A percentile compares a stretch with the other conserved stretches of the same genome.
Conservation (phyloP, 1,139 yeast genomes). For the Geotrichum phurueaensis region DNA sequence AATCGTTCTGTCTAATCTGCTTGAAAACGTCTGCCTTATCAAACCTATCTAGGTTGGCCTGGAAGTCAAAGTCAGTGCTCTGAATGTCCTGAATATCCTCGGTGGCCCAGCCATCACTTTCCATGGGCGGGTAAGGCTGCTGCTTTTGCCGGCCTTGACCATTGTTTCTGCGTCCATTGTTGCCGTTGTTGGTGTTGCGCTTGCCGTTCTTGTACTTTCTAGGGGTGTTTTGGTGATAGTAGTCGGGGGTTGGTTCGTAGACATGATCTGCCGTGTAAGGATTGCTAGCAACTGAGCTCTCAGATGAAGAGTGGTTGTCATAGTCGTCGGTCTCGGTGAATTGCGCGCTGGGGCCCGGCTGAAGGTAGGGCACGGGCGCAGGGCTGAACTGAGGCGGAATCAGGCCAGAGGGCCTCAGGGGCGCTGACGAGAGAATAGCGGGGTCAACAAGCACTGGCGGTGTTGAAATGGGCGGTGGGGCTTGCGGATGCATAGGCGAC, state of each 20-base stretch:
- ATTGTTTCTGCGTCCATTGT: background rate
- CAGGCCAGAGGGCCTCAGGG: conserved; percentile 18
- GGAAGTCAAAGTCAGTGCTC: conserved; percentile 71
- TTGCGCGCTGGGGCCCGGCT: background rate
- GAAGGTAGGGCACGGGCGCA: background rate
- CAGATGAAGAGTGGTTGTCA: conserved; percentile 20
- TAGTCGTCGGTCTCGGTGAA: conserved; percentile 6
- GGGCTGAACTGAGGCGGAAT: conserved; percentile 9
- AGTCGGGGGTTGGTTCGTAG: conserved; percentile 4
- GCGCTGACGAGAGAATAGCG: conserved; percentile 28
- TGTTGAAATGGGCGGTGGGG: conserved; percentile 1
- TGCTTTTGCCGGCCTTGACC: conserved; percentile 11
- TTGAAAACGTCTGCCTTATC: conserved; percentile 78
- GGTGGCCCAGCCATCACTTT: conserved; percentile 47
- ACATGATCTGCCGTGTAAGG: conserved; percentile 24
- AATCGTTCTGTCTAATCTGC: conserved; percentile 62
- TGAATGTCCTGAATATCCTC: conserved; percentile 45
- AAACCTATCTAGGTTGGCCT: conserved; percentile 72
- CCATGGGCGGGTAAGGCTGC: conserved; percentile 17
- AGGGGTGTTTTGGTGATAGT: background rate
- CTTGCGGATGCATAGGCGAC: background rate
- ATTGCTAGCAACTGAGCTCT: conserved; percentile 21
- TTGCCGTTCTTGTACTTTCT: conserved; percentile 1
- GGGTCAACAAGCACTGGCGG: conserved; percentile 26
- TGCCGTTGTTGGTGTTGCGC: conserved; percentile 4